Conservation (phyloP, 2,329 filamentous ascomycete species). For the Xylaria multiplex region DNA sequence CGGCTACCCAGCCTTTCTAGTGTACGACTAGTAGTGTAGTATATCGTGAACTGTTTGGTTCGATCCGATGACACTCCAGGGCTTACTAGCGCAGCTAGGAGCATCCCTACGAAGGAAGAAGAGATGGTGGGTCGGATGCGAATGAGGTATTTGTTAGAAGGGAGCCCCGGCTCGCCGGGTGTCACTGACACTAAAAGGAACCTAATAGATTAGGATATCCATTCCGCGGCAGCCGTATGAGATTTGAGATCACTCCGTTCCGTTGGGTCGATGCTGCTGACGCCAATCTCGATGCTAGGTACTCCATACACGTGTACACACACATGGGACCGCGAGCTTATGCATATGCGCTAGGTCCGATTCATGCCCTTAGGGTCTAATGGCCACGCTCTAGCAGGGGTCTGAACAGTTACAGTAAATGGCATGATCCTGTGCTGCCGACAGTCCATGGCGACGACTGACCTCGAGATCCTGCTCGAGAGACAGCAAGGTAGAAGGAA, state of each 20-base stretch:
- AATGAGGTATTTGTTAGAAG: conserved; percentile 34
- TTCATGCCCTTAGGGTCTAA: conserved; percentile 31
- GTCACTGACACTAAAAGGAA: conserved; percentile 32
- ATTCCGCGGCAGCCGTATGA: conserved; percentile 37
- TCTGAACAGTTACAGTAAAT: conserved; percentile 15
- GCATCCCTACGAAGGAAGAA: conserved; percentile 3
- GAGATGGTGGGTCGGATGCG: conserved; percentile 31
- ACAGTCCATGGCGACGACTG: conserved; percentile 15
- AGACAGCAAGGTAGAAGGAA: conserved; percentile 11
- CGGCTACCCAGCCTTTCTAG: neutral
- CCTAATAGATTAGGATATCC: conserved; percentile 31
- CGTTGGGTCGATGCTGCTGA: conserved; percentile 47
- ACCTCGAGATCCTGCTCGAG: conserved; percentile 18
- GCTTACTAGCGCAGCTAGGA: neutral
- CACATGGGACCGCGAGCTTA: conserved; percentile 30
- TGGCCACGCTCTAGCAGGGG: conserved; percentile 33
- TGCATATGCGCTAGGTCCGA: conserved; percentile 31
- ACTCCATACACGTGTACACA: conserved; percentile 29
- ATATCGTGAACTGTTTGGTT: conserved; percentile 19
- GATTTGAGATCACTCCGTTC: conserved; percentile 46
- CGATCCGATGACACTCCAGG: conserved; percentile 10
- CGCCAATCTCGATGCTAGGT: conserved; percentile 39
- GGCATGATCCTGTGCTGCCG: conserved; percentile 28
- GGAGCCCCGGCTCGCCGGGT: conserved; percentile 32
- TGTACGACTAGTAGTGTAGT: neutral